Percentiles rank a stretch among this genome's conserved stretches.
Evolutionary conservation across 225 moss, liverwort and hornwort species (phyloP).

Genomic region (Neckera pumila): DNA sequence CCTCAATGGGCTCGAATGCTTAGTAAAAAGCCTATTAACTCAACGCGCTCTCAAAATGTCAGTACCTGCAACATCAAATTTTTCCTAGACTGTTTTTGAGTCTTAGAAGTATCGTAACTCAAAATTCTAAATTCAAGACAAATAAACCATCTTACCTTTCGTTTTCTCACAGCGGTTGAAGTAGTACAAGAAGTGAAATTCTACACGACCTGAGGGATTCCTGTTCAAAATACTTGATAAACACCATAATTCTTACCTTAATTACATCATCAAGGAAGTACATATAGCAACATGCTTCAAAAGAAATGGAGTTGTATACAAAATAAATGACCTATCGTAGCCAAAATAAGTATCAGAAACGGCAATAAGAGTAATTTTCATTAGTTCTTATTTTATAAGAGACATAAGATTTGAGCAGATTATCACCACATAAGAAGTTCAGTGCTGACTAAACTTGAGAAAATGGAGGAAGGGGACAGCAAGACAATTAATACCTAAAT

Average conservation of each 20-base stretch:
- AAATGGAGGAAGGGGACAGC: constrained; percentile 29
- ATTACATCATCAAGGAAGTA: not conserved
- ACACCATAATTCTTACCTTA: not conserved
- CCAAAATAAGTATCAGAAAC: not conserved
- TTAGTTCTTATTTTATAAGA: not conserved
- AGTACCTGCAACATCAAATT: not conserved
- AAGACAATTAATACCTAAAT: constrained; percentile 50
- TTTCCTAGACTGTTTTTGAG: not conserved
- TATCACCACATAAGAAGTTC: not conserved
- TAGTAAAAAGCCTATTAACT: not conserved
- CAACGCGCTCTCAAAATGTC: not conserved
- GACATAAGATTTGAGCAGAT: not conserved
- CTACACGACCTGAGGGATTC: constrained; percentile 59
- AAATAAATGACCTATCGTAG: not conserved
- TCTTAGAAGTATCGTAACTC: not conserved
- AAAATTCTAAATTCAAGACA: not conserved
- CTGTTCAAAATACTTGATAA: not conserved
- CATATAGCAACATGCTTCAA: not conserved
- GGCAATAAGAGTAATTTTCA: not conserved
- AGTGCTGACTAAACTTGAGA: constrained; percentile 6
- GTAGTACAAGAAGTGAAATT: constrained; percentile 79
- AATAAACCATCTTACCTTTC: constrained; percentile 45
- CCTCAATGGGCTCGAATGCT: not conserved
- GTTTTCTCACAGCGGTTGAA: constrained; percentile 62
- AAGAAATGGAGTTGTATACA: not conserved